Percentiles rank a stretch among this genome's conserved stretches.
These are phyloP conservation scores for Glonium stellatum DNA, from an alignment of 495 filamentous ascomycete species.

Conservation along the genomic window DNA sequence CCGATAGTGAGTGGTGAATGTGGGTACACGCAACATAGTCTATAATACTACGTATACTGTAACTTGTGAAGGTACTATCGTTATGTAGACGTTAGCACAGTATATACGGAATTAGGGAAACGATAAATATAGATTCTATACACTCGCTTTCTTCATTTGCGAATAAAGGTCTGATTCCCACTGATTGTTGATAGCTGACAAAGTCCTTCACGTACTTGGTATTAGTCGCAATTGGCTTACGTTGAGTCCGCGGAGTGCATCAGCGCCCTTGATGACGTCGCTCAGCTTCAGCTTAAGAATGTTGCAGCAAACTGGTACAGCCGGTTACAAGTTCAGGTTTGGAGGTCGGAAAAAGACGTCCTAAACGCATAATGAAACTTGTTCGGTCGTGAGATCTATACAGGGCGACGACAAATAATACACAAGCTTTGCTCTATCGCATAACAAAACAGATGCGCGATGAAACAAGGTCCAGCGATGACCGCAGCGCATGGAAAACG, in stretches of 20 bases:
- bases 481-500: background rate
- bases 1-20: background rate
- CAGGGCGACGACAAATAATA: background rate
- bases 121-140: too few relatives aligned
- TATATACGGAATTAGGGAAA: too few relatives aligned
- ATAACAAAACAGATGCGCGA: slow-evolving; percentile 2
- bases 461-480: background rate
- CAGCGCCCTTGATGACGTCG: background rate
- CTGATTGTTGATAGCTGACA: too few relatives aligned
- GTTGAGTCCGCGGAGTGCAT: too few relatives aligned
- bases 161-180: too few relatives aligned
- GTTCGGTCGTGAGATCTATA: slow-evolving; percentile 1
- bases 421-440: background rate
- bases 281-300: background rate
- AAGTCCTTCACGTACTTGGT: too few relatives aligned
- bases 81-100: too few relatives aligned
- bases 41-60: too few relatives aligned
- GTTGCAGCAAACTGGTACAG: background rate
- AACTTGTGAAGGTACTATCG: too few relatives aligned
- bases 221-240: too few relatives aligned
- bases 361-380: slow-evolving; percentile 7
- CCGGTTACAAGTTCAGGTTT: background rate
- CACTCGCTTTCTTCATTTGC: too few relatives aligned
- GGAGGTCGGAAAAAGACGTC: background rate
- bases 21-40: too few relatives aligned